These are phyloP conservation scores for Neospermospora avenae DNA, from an alignment of 2,329 filamentous ascomycete genomes.

Conservation along the genomic window DNA sequence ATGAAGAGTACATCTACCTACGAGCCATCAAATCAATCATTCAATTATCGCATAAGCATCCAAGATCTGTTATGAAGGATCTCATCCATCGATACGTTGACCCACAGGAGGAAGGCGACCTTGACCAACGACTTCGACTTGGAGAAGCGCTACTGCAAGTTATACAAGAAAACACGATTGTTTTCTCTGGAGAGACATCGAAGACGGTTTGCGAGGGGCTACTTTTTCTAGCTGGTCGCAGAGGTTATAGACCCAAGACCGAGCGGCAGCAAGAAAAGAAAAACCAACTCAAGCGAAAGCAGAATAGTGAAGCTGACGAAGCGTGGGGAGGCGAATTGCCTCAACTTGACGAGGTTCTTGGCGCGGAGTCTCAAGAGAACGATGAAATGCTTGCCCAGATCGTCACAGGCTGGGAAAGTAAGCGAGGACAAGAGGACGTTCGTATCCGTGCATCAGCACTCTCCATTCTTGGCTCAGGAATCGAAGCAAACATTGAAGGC, in stretches of 20 bases:
- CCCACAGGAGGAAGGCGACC: slow-evolving; percentile 50
- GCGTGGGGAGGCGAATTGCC: slow-evolving; percentile 54
- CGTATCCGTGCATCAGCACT: slow-evolving; percentile 67
- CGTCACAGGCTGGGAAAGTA: slow-evolving; percentile 64
- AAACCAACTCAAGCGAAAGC: slow-evolving; percentile 46
- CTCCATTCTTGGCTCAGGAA: slow-evolving; percentile 56
- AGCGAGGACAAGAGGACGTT: slow-evolving; percentile 64
- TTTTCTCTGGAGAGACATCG: slow-evolving; percentile 53
- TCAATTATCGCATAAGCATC: slow-evolving; percentile 58
- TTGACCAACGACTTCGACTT: slow-evolving; percentile 64
- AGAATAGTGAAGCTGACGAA: slow-evolving; percentile 49
- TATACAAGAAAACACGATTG: slow-evolving; percentile 56
- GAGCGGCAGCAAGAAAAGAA: slow-evolving; percentile 52
- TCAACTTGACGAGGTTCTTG: slow-evolving; percentile 42
- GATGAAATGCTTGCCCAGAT: slow-evolving; percentile 56
- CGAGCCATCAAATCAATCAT: slow-evolving; percentile 62
- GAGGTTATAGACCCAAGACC: slow-evolving; percentile 58
- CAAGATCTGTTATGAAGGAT: slow-evolving; percentile 58
- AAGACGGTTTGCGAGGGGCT: slow-evolving; percentile 53
- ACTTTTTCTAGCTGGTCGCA: slow-evolving; percentile 61
- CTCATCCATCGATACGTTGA: slow-evolving; percentile 68
- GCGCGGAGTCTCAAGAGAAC: slow-evolving; percentile 22
- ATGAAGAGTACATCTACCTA: slow-evolving; percentile 69
- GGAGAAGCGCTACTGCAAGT: slow-evolving; percentile 66
- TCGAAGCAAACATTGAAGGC: slow-evolving; percentile 59